Percentiles rank a stretch among this genome's conserved stretches.
These are phyloP conservation scores for Psilocybe tampanensis DNA, from an alignment of 768 basidiomycete species.

Conservation along the genomic window DNA sequence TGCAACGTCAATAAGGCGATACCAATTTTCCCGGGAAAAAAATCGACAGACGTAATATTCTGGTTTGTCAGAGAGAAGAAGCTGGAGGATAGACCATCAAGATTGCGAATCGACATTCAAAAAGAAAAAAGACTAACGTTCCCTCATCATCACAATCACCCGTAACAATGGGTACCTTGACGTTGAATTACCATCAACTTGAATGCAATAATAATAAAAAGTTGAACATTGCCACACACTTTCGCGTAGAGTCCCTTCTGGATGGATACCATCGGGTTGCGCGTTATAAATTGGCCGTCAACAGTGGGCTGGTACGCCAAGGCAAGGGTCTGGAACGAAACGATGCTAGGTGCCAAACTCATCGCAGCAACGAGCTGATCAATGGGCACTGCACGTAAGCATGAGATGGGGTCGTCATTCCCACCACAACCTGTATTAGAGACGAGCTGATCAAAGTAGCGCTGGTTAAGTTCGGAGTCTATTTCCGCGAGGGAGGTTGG, in stretches of 20 bases:
- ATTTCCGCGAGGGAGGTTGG: not conserved
- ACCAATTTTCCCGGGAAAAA: not conserved
- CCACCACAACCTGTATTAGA: not conserved
- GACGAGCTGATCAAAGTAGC: not conserved
- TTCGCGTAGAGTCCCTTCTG: conserved; percentile 1
- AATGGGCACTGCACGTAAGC: not conserved
- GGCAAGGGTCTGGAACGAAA: not conserved
- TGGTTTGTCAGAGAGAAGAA: not conserved
- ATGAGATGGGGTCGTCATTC: not conserved
- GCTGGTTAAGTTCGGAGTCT: not conserved
- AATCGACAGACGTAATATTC: not conserved
- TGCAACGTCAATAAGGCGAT: too few species aligned
- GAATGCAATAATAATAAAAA: too few species aligned
- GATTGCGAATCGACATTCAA: too few species aligned
- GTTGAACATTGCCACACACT: not conserved
- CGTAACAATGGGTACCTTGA: not conserved
- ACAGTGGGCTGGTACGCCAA: not conserved
- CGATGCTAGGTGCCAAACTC: not conserved
- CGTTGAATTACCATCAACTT: too few species aligned
- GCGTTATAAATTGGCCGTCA: not conserved
- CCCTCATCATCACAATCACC: conserved; percentile 1
- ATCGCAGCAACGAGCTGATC: not conserved
- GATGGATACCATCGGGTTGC: not conserved
- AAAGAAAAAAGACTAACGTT: not conserved
- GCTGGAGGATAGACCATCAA: too few species aligned